Base-by-base conservation (phyloP, 2,329 filamentous ascomycete genomes). In the Claviceps humidiphila region DNA sequence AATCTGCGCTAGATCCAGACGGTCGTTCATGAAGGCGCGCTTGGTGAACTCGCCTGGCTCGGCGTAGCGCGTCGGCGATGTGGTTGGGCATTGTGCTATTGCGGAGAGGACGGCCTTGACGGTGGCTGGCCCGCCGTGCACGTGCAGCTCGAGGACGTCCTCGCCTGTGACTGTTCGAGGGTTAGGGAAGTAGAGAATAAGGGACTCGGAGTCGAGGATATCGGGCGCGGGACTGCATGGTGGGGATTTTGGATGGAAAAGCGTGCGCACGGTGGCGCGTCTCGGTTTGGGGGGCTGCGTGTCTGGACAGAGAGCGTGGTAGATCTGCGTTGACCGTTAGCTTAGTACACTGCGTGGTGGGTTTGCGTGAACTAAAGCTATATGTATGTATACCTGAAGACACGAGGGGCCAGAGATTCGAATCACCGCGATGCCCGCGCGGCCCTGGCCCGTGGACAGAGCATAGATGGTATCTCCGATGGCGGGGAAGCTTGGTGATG, bases 1-100 rank as follows among this genome's bases (percentile, higher is more conserved):
- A 7, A 85, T 86, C 67, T 98, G 90, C 2, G 89, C 87, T 1
- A 98, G 77, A 61, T 94, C 87, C 4, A 98, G 77, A 1, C 89
- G 81, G 60, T 84, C 76, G 64, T 96, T 93, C 64, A 90, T 75
- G 62, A 98, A 98, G 5, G 93, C 90, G 40, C 93, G 83, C 55
- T 84, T 83, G 4, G 93, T 98, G 67, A 98, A 98, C 64, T 98
- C 93, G 52, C 93, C 93, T 0, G 93, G 85, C 63, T 96, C 91
- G 2, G 93, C 93, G 64, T 95, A 95, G 34, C 89, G 87, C 53
- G 95, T 81, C 13, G 60, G 61, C 22, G 55, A 55, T 11, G 43
- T 13, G 13, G 60, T 49, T 20, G 51, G 58, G 58, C 76, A 81
- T 44, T 69, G 68, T 0, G 86, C 77, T 53, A 98, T 87, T 4